Conservation (phyloP, 805 yeast genomes). For the Jamesozyma lodderae region DNA sequence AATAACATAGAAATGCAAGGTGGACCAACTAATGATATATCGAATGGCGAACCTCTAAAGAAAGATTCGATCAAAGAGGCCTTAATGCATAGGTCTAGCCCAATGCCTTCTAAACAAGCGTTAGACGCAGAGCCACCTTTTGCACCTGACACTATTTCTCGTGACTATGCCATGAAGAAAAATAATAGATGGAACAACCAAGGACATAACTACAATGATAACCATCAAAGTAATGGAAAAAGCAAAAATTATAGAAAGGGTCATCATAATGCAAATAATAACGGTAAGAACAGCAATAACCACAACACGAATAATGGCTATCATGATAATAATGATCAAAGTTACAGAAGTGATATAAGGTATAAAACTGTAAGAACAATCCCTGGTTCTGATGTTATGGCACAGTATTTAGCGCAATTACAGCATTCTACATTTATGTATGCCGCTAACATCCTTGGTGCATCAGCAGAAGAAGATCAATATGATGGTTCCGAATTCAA, state of each 20-base stretch:
- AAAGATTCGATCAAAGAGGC: neutral
- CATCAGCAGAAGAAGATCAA: conserved; percentile 32
- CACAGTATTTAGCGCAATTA: conserved; percentile 65
- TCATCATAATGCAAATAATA: neutral
- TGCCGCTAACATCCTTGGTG: conserved; percentile 45
- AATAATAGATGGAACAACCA: neutral
- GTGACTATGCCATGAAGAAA: conserved; percentile 9
- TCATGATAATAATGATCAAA: conserved; percentile 4
- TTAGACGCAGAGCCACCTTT: conserved; percentile 20
- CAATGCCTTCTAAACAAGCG: conserved; percentile 12
- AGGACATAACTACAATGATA: neutral
- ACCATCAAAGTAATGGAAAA: neutral
- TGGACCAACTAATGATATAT: neutral
- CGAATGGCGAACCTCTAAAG: neutral
- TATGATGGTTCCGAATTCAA: conserved; percentile 11
- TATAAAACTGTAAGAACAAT: conserved; percentile 17
- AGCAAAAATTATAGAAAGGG: neutral
- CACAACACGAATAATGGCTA: conserved; percentile 2
- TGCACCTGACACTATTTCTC: conserved; percentile 20
- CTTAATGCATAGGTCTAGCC: conserved; percentile 3
- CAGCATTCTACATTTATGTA: conserved; percentile 53
- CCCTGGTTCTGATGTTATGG: conserved; percentile 68
- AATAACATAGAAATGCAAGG: too few relatives aligned
- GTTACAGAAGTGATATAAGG: neutral
- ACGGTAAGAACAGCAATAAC: neutral